Evolutionary conservation across 805 yeast genomes (phyloP), one percentile per base, ranked within the genome.

Genomic region (Pichia pseudocactophila): DNA sequence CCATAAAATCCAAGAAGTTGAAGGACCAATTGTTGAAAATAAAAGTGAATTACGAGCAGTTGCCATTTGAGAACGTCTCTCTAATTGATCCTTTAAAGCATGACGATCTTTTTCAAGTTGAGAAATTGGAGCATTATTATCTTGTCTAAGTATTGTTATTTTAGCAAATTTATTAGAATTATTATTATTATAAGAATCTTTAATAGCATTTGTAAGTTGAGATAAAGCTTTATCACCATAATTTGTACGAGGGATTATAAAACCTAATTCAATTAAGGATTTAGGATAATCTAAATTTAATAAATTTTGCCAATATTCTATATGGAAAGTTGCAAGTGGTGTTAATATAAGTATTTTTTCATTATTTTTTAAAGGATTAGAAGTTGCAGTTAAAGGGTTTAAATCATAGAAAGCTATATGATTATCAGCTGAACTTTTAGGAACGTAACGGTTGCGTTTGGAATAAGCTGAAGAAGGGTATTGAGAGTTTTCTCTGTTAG

Each of bases 1-100:
- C 99, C 99, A 92, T 40, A 92, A 67, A 16, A 90, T 83, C 98
- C 98, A 92, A 18, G 94, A 78, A 2, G 95, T 88, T 52, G 82
- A 76, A 17, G 97, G 95, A 3, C 88, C 83, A 37, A 92, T 67
- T 1, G 97, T 78, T 9, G 97, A 83, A 65, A 88, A 87, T 38
- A 92, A 70, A 44, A 92, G 68, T 32, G 96, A 88, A 68, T 92
- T 92, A 59, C 98, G 73, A 3, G 97, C 96, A 50, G 87, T 68
- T 2, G 97, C 95, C 97, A 92, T 90, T 56, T 80, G 78, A 5
- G 83, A 62, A 52, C 98, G 77, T 61, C 98, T 76, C 55, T 84
- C 82, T 62, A 88, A 89, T 63, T 92, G 98, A 22, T 80, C 94
- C 20, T 63, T 65, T 48, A 83, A 65, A 3, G 95, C 96, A 59